Evolutionary conservation across 2,329 filamentous ascomycete genomes (phyloP).

Genomic region (Rasamsonia emersonii): DNA sequence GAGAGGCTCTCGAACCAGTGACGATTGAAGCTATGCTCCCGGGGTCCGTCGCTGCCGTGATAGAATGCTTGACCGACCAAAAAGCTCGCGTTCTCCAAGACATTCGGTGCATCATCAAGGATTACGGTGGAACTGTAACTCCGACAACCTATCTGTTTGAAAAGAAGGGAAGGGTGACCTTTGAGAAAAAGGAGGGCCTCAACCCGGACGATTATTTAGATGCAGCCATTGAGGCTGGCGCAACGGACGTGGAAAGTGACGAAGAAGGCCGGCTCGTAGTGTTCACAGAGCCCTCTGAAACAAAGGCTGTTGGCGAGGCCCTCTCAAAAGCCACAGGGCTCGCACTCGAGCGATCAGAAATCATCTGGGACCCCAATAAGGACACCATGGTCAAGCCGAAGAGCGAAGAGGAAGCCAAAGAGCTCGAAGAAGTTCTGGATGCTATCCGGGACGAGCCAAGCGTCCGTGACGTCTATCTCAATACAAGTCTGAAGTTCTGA

Average conservation of each 20-base stretch:
- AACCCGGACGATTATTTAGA: conserved; percentile 67
- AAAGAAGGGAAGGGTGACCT: conserved; percentile 64
- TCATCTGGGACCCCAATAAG: conserved; percentile 75
- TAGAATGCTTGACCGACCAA: conserved; percentile 80
- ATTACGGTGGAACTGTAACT: conserved; percentile 58
- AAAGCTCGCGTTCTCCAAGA: conserved; percentile 66
- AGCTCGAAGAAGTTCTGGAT: conserved; percentile 51
- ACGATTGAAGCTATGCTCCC: conserved; percentile 76
- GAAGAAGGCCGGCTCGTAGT: conserved; percentile 63
- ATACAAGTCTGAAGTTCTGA: conserved; percentile 34
- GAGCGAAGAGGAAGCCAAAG: conserved; percentile 45
- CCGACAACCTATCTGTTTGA: conserved; percentile 79
- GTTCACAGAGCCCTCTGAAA: conserved; percentile 59
- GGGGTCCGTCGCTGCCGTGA: conserved; percentile 62
- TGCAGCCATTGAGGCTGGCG: conserved; percentile 75
- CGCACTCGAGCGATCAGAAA: conserved; percentile 64
- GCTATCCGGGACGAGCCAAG: conserved; percentile 55
- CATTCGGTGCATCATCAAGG: conserved; percentile 62
- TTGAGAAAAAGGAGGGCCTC: conserved; percentile 51
- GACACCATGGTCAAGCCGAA: conserved; percentile 64
- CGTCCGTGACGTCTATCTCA: conserved; percentile 73
- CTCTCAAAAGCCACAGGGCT: conserved; percentile 57
- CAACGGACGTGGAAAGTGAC: conserved; percentile 47
- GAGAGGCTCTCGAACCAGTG: conserved; percentile 65
- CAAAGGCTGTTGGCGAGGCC: conserved; percentile 54